These are phyloP conservation scores for Scleroderma citrinum DNA, from an alignment of 768 basidiomycete genomes.

Conservation along the genomic window DNA sequence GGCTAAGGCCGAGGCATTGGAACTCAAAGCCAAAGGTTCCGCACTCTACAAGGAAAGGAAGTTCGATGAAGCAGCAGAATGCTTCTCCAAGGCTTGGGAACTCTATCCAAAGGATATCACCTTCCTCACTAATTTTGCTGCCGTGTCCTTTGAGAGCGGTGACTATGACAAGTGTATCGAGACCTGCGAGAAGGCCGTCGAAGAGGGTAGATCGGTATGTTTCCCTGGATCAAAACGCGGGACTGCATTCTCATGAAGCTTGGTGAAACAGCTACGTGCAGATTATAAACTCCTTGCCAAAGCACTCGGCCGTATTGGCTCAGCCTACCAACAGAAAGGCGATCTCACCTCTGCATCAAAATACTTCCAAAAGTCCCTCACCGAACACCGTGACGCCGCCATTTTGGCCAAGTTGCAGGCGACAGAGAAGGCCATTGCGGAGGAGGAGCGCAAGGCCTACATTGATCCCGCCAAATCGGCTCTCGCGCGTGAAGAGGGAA, in stretches of 20 bases:
- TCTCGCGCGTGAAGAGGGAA: slow-evolving; percentile 86
- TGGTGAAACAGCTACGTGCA: slow-evolving; percentile 57
- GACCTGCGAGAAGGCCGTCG: slow-evolving; percentile 92
- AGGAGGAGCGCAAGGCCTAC: slow-evolving; percentile 77
- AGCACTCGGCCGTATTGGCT: slow-evolving; percentile 85
- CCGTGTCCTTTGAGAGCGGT: slow-evolving; percentile 90
- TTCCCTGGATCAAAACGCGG: not conserved
- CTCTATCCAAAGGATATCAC: slow-evolving; percentile 89
- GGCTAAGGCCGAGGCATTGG: slow-evolving; percentile 73
- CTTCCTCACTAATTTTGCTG: slow-evolving; percentile 86
- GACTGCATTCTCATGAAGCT: not conserved
- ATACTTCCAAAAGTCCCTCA: slow-evolving; percentile 88
- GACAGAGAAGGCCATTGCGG: slow-evolving; percentile 70
- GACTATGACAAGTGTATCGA: slow-evolving; percentile 90
- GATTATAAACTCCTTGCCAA: slow-evolving; percentile 97
- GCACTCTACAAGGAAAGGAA: slow-evolving; percentile 83
- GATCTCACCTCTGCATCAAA: slow-evolving; percentile 79
- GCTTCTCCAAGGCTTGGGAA: slow-evolving; percentile 89
- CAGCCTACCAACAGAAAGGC: slow-evolving; percentile 74
- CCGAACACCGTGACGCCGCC: slow-evolving; percentile 94
- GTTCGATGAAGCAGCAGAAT: slow-evolving; percentile 68
- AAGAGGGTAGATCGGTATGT: slow-evolving; percentile 79
- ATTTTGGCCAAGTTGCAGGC: slow-evolving; percentile 87
- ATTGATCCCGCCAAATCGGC: slow-evolving; percentile 82
- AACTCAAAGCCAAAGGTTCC: slow-evolving; percentile 71